Percentiles rank a stretch among this genome's conserved stretches.
phyloP scores from a whole-genome alignment of 192 early-diverging fungal species.

The Entomortierella lignicola region DNA sequence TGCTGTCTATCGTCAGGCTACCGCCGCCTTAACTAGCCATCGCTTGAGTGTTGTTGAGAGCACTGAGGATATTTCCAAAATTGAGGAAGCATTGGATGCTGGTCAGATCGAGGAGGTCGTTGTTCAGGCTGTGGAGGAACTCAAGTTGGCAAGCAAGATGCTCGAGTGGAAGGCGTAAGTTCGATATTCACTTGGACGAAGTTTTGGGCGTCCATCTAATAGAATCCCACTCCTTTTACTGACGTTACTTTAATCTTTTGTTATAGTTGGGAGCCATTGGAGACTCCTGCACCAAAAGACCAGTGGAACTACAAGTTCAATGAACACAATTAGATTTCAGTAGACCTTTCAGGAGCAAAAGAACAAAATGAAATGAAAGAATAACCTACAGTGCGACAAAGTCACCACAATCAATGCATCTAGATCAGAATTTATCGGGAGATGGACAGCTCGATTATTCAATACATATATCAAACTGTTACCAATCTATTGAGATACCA shows the following conservation, averaged over 20 bases:
- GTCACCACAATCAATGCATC: neutral
- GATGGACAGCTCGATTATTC: slow-evolving; percentile 2
- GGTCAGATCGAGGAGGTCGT: slow-evolving; percentile 96
- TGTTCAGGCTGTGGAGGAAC: slow-evolving; percentile 88
- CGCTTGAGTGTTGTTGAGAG: slow-evolving; percentile 82
- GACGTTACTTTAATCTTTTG: neutral
- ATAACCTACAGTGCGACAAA: neutral
- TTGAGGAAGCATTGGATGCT: slow-evolving; percentile 80
- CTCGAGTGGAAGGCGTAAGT: slow-evolving; percentile 85
- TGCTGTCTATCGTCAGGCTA: slow-evolving; percentile 86
- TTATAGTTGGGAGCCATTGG: slow-evolving; percentile 83
- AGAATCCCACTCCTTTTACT: too few relatives aligned
- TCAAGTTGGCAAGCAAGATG: slow-evolving; percentile 84
- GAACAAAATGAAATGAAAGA: too few relatives aligned
- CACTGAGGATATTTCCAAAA: slow-evolving; percentile 76
- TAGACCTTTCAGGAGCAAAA: neutral
- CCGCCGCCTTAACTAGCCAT: slow-evolving; percentile 79
- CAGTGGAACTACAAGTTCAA: slow-evolving; percentile 84
- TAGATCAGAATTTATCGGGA: neutral
- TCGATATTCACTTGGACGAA: neutral
- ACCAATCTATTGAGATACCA: neutral
- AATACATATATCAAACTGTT: slow-evolving; percentile 7
- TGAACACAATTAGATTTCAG: slow-evolving; percentile 30
- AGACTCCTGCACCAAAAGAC: slow-evolving; percentile 78
- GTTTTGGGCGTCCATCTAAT: too few relatives aligned